Percentiles rank a stretch among this genome's conserved stretches.
phyloP scores from a whole-genome alignment of 2,329 filamentous ascomycete genomes.

The Colletotrichum cordylinicola region DNA sequence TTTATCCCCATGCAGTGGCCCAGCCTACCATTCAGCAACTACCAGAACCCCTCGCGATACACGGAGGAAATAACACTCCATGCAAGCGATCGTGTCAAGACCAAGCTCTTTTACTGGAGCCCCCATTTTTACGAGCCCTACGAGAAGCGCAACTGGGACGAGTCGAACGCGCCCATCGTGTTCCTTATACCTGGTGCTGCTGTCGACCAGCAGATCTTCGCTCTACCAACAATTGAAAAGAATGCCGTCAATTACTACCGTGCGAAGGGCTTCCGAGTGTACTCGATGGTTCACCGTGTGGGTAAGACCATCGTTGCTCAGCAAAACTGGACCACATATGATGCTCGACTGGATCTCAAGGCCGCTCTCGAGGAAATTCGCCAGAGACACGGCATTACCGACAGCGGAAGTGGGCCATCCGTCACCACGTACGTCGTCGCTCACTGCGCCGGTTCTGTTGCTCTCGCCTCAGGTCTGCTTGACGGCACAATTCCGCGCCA shows the following conservation, averaged over 20 bases:
- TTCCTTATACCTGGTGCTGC: slow-evolving; percentile 68
- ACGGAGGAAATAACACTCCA: slow-evolving; percentile 47
- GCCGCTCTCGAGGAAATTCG: slow-evolving; percentile 62
- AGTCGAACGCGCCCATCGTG: slow-evolving; percentile 48
- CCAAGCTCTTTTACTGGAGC: slow-evolving; percentile 63
- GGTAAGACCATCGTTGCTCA: slow-evolving; percentile 56
- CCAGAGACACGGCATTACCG: slow-evolving; percentile 28
- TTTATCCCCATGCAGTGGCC: slow-evolving; percentile 62
- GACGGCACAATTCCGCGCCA: slow-evolving; percentile 62
- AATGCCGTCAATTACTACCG: slow-evolving; percentile 70
- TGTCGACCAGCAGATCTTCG: slow-evolving; percentile 68
- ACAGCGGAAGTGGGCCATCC: slow-evolving; percentile 24
- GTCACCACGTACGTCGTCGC: slow-evolving; percentile 59
- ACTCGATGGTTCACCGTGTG: slow-evolving; percentile 63
- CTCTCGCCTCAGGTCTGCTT: slow-evolving; percentile 61
- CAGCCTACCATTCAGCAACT: slow-evolving; percentile 49
- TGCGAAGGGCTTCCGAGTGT: slow-evolving; percentile 65
- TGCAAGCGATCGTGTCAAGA: slow-evolving; percentile 57
- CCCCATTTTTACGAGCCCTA: slow-evolving; percentile 43
- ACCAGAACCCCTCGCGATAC: slow-evolving; percentile 54
- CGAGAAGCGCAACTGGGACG: not conserved
- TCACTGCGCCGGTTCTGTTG: slow-evolving; percentile 70
- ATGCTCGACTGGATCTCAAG: slow-evolving; percentile 63
- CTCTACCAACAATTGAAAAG: slow-evolving; percentile 64
- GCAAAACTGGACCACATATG: slow-evolving; percentile 62